These are phyloP conservation scores for Colletotrichum zoysiae DNA, from an alignment of 2,329 filamentous ascomycete genomes.

Conservation along the genomic window DNA sequence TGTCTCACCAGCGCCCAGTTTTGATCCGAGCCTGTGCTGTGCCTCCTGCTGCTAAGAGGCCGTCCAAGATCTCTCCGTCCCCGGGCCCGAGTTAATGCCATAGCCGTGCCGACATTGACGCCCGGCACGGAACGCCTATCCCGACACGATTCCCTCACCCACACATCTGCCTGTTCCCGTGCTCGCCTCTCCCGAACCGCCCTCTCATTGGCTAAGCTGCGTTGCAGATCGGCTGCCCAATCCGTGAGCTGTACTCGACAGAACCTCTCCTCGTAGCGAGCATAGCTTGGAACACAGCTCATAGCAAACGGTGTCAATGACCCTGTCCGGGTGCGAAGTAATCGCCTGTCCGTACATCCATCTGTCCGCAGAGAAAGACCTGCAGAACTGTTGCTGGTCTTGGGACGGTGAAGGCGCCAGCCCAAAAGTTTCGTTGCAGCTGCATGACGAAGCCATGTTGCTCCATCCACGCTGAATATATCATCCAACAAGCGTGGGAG, in stretches of 20 bases:
- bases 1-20: conserved; percentile 57
- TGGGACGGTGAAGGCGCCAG: conserved; percentile 65
- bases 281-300: conserved; percentile 41
- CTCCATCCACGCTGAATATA: conserved; percentile 82
- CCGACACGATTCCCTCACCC: conserved; percentile 76
- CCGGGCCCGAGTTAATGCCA: conserved; percentile 24
- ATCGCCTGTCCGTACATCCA: conserved; percentile 58
- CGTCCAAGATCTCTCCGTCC: conserved; percentile 1
- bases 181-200: conserved; percentile 74
- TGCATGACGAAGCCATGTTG: conserved; percentile 84
- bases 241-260: conserved; percentile 76
- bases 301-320: not conserved
- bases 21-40: conserved; percentile 38
- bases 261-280: conserved; percentile 50
- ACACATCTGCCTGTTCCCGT: conserved; percentile 73
- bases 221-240: conserved; percentile 86
- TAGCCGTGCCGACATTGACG: not conserved
- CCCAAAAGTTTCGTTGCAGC: conserved; percentile 84
- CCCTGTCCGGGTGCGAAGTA: conserved; percentile 46
- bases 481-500: conserved; percentile 76
- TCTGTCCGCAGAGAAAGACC: not conserved
- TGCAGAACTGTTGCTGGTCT: conserved; percentile 32
- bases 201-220: conserved; percentile 80
- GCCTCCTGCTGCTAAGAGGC: conserved; percentile 41
- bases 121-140: conserved; percentile 4